These are phyloP conservation scores for Alternaria sp. DNA, from an alignment of 2,329 filamentous ascomycete species.

Conservation along the genomic window DNA sequence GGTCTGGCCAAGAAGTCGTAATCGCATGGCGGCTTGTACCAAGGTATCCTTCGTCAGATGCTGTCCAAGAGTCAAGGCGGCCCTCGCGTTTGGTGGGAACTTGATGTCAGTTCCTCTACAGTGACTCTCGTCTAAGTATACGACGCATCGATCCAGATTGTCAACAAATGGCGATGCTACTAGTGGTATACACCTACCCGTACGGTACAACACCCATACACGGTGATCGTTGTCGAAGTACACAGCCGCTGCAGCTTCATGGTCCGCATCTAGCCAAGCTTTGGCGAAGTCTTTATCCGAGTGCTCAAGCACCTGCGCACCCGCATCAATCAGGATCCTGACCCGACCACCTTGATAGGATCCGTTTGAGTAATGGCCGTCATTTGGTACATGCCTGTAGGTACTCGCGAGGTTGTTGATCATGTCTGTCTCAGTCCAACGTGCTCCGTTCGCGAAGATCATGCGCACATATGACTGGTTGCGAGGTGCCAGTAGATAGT, in stretches of 20 bases:
- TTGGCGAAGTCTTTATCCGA: conserved; percentile 61
- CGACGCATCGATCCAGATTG: conserved; percentile 60
- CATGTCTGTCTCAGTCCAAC: conserved; percentile 58
- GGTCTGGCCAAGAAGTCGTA: conserved; percentile 65
- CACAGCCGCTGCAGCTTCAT: conserved; percentile 58
- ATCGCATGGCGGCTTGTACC: conserved; percentile 72
- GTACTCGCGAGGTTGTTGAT: conserved; percentile 51
- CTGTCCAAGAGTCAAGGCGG: conserved; percentile 65
- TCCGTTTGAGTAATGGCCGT: not conserved
- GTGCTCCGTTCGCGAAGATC: conserved; percentile 38
- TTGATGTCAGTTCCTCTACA: conserved; percentile 69
- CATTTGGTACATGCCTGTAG: not conserved
- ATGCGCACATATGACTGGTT: conserved; percentile 60
- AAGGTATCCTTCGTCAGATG: conserved; percentile 68
- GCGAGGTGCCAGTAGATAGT: conserved; percentile 62
- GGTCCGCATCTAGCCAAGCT: conserved; percentile 61
- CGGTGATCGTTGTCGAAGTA: conserved; percentile 62
- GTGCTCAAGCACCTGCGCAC: conserved; percentile 70
- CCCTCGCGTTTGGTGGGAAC: conserved; percentile 57
- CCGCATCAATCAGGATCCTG: conserved; percentile 68
- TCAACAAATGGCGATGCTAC: conserved; percentile 64
- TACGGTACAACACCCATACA: conserved; percentile 56
- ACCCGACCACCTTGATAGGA: conserved; percentile 44
- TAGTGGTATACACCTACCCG: conserved; percentile 54
- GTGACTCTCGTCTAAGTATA: conserved; percentile 69